Base-by-base conservation (phyloP, 176 grass and related monocot genomes). In the Rhipidocladum racemiflorum region DNA sequence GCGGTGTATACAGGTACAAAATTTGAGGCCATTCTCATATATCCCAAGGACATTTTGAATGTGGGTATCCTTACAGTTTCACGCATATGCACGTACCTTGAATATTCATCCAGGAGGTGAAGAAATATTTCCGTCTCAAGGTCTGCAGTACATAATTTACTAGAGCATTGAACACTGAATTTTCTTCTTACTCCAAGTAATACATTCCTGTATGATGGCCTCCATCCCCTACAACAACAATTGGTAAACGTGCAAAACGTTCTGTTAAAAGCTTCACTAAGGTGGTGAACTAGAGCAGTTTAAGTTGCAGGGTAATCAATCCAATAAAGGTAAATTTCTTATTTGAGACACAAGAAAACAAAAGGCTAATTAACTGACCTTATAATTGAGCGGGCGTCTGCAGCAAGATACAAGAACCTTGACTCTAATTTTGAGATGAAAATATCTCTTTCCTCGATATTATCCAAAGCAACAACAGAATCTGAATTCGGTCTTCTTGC, bases 71-170 rank as follows among this genome's bases (percentile, higher is more conserved):
- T 78, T 78, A 55, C 65, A 36, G 16, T 81, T 72, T 35, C 14
- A 40, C 0, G 3, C 4, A 72, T 8, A 74, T 35, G n/a, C 24
- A 69, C 54, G 61, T 89, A 95, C 95, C 95, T 95, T 21, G 88
- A 89, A 83, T 95, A 86, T 91, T 95, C 95, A 81, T 90, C 85
- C 39, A 95, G 78, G 18, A 97, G 83, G 71, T 98, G 95, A 53
- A 95, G 85, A 85, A 97, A 97, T 84, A 97, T 97, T 87, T 97
- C 95, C 85, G 90, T 82, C 76, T 98, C 95, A 78, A 98, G 92
- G 53, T 98, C 92, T 28, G 91, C 81, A 7, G 87, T 98, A 50
- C 84, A 80, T 75, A 98, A 86, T 91, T 98, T 95, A 53, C 79
- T 87, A 74, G 88, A 95, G 68, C 95, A 98, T 35, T 11, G 74